Percentiles rank a stretch among this genome's conserved stretches.
These are phyloP conservation scores for Periconia macrospinosa DNA, from an alignment of 2,329 filamentous ascomycete species.

Conservation along the genomic window DNA sequence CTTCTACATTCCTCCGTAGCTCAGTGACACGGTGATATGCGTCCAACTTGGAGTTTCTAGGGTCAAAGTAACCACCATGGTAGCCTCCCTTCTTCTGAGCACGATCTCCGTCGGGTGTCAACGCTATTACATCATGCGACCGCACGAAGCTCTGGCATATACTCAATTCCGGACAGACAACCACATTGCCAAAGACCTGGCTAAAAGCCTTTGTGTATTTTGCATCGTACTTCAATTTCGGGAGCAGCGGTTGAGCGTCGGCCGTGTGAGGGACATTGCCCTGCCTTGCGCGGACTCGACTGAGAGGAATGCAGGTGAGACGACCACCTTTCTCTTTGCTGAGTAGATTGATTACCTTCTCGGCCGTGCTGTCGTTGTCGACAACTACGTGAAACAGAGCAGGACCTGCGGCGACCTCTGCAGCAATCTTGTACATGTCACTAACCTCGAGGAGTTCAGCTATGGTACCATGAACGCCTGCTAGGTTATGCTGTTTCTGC, in stretches of 20 bases:
- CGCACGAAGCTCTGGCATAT: constrained; percentile 89
- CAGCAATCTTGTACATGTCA: constrained; percentile 82
- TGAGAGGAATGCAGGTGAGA: constrained; percentile 93
- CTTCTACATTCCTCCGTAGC: constrained; percentile 75
- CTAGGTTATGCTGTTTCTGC: constrained; percentile 75
- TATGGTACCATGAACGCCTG: constrained; percentile 88
- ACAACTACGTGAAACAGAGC: constrained; percentile 97
- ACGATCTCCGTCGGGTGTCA: constrained; percentile 92
- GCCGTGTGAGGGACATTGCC: constrained; percentile 80
- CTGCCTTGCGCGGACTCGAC: constrained; percentile 71
- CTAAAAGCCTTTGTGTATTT: constrained; percentile 83
- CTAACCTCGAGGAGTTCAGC: constrained; percentile 89
- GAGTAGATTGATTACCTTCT: constrained; percentile 75
- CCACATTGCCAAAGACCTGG: constrained; percentile 93
- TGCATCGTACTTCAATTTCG: constrained; percentile 78
- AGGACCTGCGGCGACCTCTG: constrained; percentile 89
- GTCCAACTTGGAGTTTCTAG: constrained; percentile 81
- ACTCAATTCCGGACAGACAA: constrained; percentile 87
- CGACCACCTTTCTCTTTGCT: constrained; percentile 80
- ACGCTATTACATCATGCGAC: constrained; percentile 87
- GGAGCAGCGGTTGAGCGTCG: constrained; percentile 84
- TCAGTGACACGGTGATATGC: constrained; percentile 75
- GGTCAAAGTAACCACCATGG: constrained; percentile 92
- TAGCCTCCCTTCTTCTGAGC: constrained; percentile 94
- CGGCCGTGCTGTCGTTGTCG: constrained; percentile 86